A percentile compares a stretch with the other conserved stretches of the same genome.
phyloP scores from a whole-genome alignment of 345 rosid genomes.

The Clausena lansium region DNA sequence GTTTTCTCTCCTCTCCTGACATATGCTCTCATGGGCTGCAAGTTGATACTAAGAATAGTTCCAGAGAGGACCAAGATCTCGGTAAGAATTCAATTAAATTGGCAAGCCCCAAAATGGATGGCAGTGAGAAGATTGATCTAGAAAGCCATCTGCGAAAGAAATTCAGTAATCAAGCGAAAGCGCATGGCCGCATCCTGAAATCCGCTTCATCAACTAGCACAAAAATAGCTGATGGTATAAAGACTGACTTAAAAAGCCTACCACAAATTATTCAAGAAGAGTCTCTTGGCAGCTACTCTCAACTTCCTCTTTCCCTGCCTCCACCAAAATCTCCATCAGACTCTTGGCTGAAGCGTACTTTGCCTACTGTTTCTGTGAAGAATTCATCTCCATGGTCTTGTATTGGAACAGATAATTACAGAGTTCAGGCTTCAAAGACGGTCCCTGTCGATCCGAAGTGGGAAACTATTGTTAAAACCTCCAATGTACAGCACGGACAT shows the following conservation, averaged over 20 bases:
- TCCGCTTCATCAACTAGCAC: slow-evolving; percentile 8
- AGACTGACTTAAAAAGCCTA: slow-evolving; percentile 33
- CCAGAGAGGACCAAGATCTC: slow-evolving; percentile 17
- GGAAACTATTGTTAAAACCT: slow-evolving; percentile 74
- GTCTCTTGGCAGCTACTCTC: slow-evolving; percentile 17
- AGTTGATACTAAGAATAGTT: slow-evolving; percentile 9
- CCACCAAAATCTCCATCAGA: slow-evolving; percentile 87
- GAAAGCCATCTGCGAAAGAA: slow-evolving; percentile 26
- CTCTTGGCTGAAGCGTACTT: slow-evolving; percentile 77
- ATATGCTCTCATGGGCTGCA: slow-evolving; percentile 12
- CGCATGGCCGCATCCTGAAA: slow-evolving; percentile 3
- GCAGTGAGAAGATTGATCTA: slow-evolving; percentile 26
- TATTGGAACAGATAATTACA: slow-evolving; percentile 23
- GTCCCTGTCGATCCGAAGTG: slow-evolving; percentile 47
- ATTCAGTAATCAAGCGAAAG: slow-evolving; percentile 16
- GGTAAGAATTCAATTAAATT: slow-evolving; percentile 11
- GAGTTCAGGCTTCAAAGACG: slow-evolving; percentile 29
- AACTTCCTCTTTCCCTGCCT: slow-evolving; percentile 58
- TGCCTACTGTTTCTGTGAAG: slow-evolving; percentile 55
- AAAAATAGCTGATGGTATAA: slow-evolving; percentile 29
- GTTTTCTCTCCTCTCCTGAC: slow-evolving; percentile 19
- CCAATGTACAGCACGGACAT: slow-evolving; percentile 52
- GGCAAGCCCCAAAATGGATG: slow-evolving; percentile 22
- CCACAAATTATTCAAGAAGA: slow-evolving; percentile 21
- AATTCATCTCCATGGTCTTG: slow-evolving; percentile 40